These are phyloP conservation scores for Periglandula ipomoeae DNA, from an alignment of 2,329 filamentous ascomycete species.

Conservation along the genomic window DNA sequence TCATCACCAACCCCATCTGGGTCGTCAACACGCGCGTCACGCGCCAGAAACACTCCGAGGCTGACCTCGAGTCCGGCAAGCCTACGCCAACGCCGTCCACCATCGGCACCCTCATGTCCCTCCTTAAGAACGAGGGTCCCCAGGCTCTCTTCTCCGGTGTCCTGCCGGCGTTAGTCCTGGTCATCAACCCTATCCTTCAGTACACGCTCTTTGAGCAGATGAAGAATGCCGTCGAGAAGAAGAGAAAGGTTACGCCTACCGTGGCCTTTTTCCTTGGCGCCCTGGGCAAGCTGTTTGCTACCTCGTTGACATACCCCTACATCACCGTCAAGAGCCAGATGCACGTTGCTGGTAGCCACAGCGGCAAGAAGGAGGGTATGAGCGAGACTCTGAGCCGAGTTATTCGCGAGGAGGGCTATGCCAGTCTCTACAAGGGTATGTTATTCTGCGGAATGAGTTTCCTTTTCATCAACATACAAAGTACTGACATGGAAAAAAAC, in stretches of 20 bases:
- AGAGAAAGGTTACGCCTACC: slow-evolving; percentile 66
- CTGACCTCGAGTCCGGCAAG: slow-evolving; percentile 31
- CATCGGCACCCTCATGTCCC: slow-evolving; percentile 67
- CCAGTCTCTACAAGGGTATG: slow-evolving; percentile 81
- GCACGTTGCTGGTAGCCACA: slow-evolving; percentile 70
- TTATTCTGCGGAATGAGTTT: background rate
- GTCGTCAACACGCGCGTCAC: slow-evolving; percentile 98
- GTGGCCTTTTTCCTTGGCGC: slow-evolving; percentile 89
- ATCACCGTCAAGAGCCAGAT: slow-evolving; percentile 98
- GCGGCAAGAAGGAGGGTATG: slow-evolving; percentile 73
- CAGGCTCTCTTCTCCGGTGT: slow-evolving; percentile 85
- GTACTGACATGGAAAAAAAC: background rate
- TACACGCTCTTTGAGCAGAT: slow-evolving; percentile 98
- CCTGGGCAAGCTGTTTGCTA: slow-evolving; percentile 88
- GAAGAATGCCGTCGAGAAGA: slow-evolving; percentile 78
- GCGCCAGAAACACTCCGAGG: slow-evolving; percentile 50
- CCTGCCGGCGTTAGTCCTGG: slow-evolving; percentile 81
- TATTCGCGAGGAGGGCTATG: slow-evolving; percentile 81
- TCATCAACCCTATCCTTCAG: slow-evolving; percentile 97
- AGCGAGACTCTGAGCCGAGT: slow-evolving; percentile 68
- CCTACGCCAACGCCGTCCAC: slow-evolving; percentile 51
- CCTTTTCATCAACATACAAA: background rate
- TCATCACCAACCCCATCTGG: slow-evolving; percentile 98
- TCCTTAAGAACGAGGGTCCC: slow-evolving; percentile 78
- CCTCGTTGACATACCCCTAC: slow-evolving; percentile 91